phyloP scores from a whole-genome alignment of 1,284 basidiomycete species.

The Cystobasidium pallidum region DNA sequence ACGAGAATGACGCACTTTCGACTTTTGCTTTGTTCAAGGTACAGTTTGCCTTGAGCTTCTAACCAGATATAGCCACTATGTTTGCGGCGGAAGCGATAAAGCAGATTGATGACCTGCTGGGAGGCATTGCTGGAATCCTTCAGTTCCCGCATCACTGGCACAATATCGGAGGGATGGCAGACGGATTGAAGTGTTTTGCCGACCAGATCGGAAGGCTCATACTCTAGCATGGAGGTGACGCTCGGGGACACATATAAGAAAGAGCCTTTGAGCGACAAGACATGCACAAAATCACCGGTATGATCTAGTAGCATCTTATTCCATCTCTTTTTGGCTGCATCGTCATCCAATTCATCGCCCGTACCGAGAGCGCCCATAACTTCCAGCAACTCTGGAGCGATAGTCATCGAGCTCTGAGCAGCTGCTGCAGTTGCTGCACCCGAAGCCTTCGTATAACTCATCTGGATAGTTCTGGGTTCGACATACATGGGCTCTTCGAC shows the following conservation, averaged over 20 bases:
- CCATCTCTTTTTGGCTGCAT: constrained; percentile 42
- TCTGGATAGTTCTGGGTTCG: constrained; percentile 28
- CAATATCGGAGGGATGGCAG: constrained; percentile 85
- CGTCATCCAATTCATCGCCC: constrained; percentile 34
- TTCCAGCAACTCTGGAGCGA: constrained; percentile 41
- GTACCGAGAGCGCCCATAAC: constrained; percentile 31
- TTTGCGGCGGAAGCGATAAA: constrained; percentile 74
- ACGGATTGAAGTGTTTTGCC: constrained; percentile 74
- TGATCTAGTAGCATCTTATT: constrained; percentile 44
- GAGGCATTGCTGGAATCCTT: constrained; percentile 68
- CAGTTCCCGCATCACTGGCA: constrained; percentile 87
- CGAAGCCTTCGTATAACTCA: constrained; percentile 24
- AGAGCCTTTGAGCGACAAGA: constrained; percentile 88
- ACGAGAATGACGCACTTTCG: constrained; percentile 68
- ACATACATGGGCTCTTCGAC: constrained; percentile 6
- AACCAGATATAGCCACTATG: constrained; percentile 76
- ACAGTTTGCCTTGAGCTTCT: constrained; percentile 78
- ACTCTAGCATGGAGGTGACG: constrained; percentile 63
- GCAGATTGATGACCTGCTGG: constrained; percentile 66
- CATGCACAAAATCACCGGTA: constrained; percentile 72
- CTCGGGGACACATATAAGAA: constrained; percentile 89
- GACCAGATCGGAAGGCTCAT: constrained; percentile 66
- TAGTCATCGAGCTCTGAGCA: constrained; percentile 42
- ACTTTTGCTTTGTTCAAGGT: constrained; percentile 55
- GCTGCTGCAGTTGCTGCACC: constrained; percentile 31